Evolutionary conservation across 2,329 filamentous ascomycete species (phyloP).

Genomic region (Fusarium newnesense): DNA sequence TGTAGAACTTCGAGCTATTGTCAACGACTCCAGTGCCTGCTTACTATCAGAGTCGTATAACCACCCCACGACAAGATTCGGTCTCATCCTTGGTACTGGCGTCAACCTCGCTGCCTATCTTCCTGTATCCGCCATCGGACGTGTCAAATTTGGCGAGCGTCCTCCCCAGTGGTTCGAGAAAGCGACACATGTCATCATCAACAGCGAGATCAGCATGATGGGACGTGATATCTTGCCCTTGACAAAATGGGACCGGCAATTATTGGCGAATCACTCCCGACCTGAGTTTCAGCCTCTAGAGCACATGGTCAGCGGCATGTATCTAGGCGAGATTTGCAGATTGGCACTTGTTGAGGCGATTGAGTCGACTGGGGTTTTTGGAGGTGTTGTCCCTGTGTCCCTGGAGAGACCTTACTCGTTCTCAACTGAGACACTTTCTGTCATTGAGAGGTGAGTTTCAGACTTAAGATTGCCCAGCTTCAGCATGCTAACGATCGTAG

Average conservation of each 20-base stretch:
- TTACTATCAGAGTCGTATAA: slow-evolving; percentile 72
- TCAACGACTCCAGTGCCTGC: slow-evolving; percentile 76
- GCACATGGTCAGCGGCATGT: slow-evolving; percentile 72
- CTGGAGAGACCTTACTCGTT: slow-evolving; percentile 65
- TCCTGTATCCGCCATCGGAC: slow-evolving; percentile 65
- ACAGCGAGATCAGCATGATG: slow-evolving; percentile 76
- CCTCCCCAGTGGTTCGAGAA: slow-evolving; percentile 66
- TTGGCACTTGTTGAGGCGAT: slow-evolving; percentile 69
- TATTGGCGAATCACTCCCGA: slow-evolving; percentile 63
- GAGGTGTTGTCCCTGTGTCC: slow-evolving; percentile 65
- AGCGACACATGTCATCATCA: slow-evolving; percentile 72
- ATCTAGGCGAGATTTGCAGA: slow-evolving; percentile 73
- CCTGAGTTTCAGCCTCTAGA: slow-evolving; percentile 72
- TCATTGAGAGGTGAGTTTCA: slow-evolving; percentile 64
- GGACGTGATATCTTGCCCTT: slow-evolving; percentile 67
- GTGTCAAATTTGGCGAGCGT: slow-evolving; percentile 65
- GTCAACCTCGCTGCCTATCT: slow-evolving; percentile 74
- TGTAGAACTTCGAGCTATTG: slow-evolving; percentile 68
- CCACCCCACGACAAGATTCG: slow-evolving; percentile 68
- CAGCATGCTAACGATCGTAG: slow-evolving; percentile 48
- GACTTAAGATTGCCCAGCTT: too few relatives aligned
- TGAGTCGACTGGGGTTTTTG: slow-evolving; percentile 63
- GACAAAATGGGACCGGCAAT: slow-evolving; percentile 68
- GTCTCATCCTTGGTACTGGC: slow-evolving; percentile 74
- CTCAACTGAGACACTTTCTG: slow-evolving; percentile 68